Evolutionary conservation across 805 yeast genomes (phyloP).

Genomic region (Saccharomycopsis guyanensis): DNA sequence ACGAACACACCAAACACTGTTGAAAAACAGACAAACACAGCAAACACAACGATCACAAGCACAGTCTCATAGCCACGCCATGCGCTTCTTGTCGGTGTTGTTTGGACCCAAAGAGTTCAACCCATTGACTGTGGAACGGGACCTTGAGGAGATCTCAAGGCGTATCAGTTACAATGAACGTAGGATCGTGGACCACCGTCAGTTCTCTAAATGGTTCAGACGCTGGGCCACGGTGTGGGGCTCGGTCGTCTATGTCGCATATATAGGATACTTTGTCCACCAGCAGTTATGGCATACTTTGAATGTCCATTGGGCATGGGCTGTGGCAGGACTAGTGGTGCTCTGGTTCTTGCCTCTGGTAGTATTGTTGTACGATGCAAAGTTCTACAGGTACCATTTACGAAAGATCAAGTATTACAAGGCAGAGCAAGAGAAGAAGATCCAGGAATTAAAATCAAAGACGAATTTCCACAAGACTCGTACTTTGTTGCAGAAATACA

Average conservation of each 20-base stretch:
- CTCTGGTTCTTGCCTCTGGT: conserved; percentile 1
- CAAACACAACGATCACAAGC: neutral
- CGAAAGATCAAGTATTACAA: conserved; percentile 11
- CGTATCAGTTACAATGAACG: conserved; percentile 5
- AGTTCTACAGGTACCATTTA: conserved; percentile 6
- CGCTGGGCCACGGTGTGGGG: neutral
- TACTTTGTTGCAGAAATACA: conserved; percentile 17
- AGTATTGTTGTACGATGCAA: conserved; percentile 3
- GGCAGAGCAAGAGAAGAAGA: conserved; percentile 6
- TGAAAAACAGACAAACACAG: neutral
- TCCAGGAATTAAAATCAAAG: conserved; percentile 14
- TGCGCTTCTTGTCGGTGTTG: conserved; percentile 11
- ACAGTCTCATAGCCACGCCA: no score
- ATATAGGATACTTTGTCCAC: conserved; percentile 3
- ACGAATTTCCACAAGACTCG: conserved; percentile 19
- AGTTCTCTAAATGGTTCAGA: conserved; percentile 2
- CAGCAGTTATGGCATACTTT: neutral
- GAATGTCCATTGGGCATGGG: neutral
- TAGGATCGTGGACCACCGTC: conserved; percentile 2
- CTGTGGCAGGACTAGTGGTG: neutral
- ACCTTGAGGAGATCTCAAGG: conserved; percentile 20
- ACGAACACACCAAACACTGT: neutral
- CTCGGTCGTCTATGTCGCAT: neutral
- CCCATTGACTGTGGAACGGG: conserved; percentile 18
- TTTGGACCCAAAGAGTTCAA: conserved; percentile 11